phyloP scores from a whole-genome alignment of 176 grass and related monocot genomes.

The Melocanna baccifera region DNA sequence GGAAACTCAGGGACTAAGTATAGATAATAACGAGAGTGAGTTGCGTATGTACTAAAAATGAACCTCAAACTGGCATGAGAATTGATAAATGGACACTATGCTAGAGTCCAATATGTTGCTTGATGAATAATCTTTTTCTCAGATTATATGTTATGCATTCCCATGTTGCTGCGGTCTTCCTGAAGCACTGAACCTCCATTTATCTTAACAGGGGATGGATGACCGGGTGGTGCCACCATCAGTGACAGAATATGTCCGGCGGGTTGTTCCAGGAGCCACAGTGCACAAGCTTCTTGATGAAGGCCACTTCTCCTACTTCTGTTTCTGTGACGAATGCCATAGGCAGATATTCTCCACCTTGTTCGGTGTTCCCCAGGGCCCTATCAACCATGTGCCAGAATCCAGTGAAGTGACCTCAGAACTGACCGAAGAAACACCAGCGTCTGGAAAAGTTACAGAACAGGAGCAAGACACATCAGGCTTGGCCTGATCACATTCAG shows the following conservation, averaged over 20 bases:
- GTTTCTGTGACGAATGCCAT: slow-evolving; percentile 89
- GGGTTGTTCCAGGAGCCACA: slow-evolving; percentile 74
- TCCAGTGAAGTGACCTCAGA: slow-evolving; percentile 21
- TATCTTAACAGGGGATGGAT: slow-evolving; percentile 73
- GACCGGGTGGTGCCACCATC: slow-evolving; percentile 76
- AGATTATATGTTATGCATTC: not conserved
- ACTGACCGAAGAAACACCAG: slow-evolving; percentile 33
- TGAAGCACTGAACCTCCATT: slow-evolving; percentile 5
- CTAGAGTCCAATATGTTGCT: not conserved
- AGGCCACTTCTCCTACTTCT: slow-evolving; percentile 97
- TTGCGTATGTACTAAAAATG: not conserved
- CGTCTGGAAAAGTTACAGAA: slow-evolving; percentile 29
- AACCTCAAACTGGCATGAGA: slow-evolving; percentile 6
- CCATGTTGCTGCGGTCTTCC: not conserved
- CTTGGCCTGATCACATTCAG: slow-evolving; percentile 32
- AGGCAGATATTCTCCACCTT: slow-evolving; percentile 93
- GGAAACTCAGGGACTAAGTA: not conserved
- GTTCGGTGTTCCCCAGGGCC: slow-evolving; percentile 83
- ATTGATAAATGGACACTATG: not conserved
- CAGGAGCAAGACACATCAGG: slow-evolving; percentile 41
- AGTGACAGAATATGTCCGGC: slow-evolving; percentile 60
- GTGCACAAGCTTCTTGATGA: slow-evolving; percentile 73
- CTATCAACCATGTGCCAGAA: slow-evolving; percentile 33
- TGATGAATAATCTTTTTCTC: not conserved
- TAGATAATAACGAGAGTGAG: not conserved